Evolutionary conservation across 1,284 basidiomycete species (phyloP).

Genomic region (Ustilago lituana): DNA sequence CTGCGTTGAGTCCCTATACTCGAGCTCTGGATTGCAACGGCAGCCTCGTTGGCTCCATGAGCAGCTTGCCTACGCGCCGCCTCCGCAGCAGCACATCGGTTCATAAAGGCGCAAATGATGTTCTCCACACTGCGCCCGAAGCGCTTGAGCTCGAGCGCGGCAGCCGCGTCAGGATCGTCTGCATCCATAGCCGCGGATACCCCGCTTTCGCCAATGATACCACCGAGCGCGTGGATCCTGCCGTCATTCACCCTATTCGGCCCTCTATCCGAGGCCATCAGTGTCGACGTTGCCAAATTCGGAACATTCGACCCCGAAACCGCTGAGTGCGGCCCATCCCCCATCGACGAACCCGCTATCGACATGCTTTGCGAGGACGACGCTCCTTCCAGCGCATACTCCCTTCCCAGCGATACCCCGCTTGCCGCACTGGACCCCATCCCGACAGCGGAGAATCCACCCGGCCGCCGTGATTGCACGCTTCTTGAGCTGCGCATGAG

Average conservation of each 20-base stretch:
- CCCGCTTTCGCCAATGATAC: slow-evolving; percentile 52
- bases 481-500: slow-evolving; percentile 40
- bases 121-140: slow-evolving; percentile 59
- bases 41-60: background rate
- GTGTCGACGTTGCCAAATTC: slow-evolving; percentile 10
- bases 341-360: slow-evolving; percentile 6
- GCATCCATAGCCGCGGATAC: slow-evolving; percentile 48
- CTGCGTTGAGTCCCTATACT: background rate
- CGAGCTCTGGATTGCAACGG: background rate
- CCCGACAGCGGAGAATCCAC: slow-evolving; percentile 18
- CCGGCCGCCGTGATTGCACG: slow-evolving; percentile 22
- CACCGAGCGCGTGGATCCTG: slow-evolving; percentile 41
- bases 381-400: slow-evolving; percentile 11
- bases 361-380: slow-evolving; percentile 2
- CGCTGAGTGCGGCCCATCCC: slow-evolving; percentile 7
- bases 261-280: slow-evolving; percentile 28
- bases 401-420: slow-evolving; percentile 2
- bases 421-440: background rate
- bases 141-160: slow-evolving; percentile 56
- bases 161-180: slow-evolving; percentile 54
- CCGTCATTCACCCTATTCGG: slow-evolving; percentile 55
- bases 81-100: slow-evolving; percentile 39
- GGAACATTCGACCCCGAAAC: slow-evolving; percentile 1
- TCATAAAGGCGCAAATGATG: slow-evolving; percentile 63
- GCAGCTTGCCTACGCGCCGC: slow-evolving; percentile 6